Percentiles rank a stretch among this genome's conserved stretches.
Conservation (phyloP, 1,139 yeast genomes). For the Debaryomyces robertsiae region DNA sequence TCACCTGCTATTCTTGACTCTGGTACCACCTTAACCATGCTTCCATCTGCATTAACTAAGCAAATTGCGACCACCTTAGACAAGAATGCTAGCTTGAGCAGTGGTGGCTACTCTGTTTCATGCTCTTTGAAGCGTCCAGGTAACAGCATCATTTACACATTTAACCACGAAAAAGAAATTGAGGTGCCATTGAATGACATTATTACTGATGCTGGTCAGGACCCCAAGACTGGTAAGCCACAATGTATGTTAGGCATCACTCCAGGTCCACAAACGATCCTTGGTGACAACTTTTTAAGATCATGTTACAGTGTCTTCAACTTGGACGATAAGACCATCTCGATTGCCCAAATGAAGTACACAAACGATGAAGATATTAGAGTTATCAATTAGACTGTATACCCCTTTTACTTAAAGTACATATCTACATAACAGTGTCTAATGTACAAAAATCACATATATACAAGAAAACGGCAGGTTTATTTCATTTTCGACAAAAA, state of each 20-base stretch:
- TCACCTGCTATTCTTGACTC: slow-evolving; percentile 38
- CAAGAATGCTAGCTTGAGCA: slow-evolving; percentile 21
- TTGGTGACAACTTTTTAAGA: slow-evolving; percentile 44
- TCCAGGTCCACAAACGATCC: slow-evolving; percentile 20
- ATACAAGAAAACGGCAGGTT: slow-evolving; percentile 12
- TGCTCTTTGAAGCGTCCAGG: slow-evolving; percentile 31
- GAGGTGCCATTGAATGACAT: slow-evolving; percentile 29
- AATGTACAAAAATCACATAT: slow-evolving; percentile 9
- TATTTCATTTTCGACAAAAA: slow-evolving; percentile 58
- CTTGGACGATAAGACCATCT: slow-evolving; percentile 39
- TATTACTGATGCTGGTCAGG: slow-evolving; percentile 18
- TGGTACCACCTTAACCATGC: slow-evolving; percentile 40
- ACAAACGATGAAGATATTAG: slow-evolving; percentile 28
- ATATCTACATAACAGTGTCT: slow-evolving; percentile 4
- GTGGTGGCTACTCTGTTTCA: slow-evolving; percentile 26
- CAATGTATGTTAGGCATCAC: slow-evolving; percentile 21
- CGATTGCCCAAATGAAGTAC: slow-evolving; percentile 40
- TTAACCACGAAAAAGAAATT: slow-evolving; percentile 25
- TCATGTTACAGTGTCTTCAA: slow-evolving; percentile 40
- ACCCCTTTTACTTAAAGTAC: not conserved
- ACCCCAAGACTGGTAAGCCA: slow-evolving; percentile 14
- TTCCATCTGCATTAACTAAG: slow-evolving; percentile 18
- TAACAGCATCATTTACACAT: slow-evolving; percentile 29
- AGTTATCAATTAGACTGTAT: slow-evolving; percentile 13
- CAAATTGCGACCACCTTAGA: slow-evolving; percentile 14